Base-by-base conservation (phyloP, 768 basidiomycete genomes). In the Lanmaoa rubissima region DNA sequence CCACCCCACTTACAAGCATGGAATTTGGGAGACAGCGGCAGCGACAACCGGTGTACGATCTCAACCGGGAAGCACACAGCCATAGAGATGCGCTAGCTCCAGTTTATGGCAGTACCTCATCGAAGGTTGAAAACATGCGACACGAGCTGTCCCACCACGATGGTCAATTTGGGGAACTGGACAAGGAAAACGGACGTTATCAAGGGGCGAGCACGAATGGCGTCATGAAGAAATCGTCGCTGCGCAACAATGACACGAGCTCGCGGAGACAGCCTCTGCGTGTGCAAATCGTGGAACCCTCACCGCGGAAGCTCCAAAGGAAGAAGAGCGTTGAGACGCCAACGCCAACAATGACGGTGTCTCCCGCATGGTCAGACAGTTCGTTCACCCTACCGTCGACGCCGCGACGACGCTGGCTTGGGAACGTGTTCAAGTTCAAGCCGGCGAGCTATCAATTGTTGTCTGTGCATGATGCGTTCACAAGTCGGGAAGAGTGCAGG, bases 361-460 rank as follows among this genome's bases (percentile, higher is more conserved):
- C 76, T 21, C 68, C 79, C 5, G 75, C 76, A 21, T 75, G 81
- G 57, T 82, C 81, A 12, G 79, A 79, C 39, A 75, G 76, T 7
- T 74, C 80, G 42, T 74, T 76, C 19, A 73, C 75, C 2, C 74
- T 76, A n/a, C 74, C 78, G 4, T 72, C 77, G 43, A 72, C 81
- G 31, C 76, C 77, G 53, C 73, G 74, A 73, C 82, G 83, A 59
- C 82, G 80, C 49, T 98, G 95, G 96, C 83, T 99, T 59, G 85
- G 85, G 43, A 90, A 86, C 64, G 81, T 97, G 41, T 95, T 98
- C 81, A 89, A 84, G 68, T 87, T 92, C 76, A 92, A 88, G 65
- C 85, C 90, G 0, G 75, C 83, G 32, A 78, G 73, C 32, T 83
- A 82, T 63, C 66, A 69, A 26, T 75, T 94, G 12, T 70, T 82